Percentiles rank a stretch among this genome's conserved stretches.
phyloP scores from a whole-genome alignment of 306 rosid species.

The Cicer judaicum region DNA sequence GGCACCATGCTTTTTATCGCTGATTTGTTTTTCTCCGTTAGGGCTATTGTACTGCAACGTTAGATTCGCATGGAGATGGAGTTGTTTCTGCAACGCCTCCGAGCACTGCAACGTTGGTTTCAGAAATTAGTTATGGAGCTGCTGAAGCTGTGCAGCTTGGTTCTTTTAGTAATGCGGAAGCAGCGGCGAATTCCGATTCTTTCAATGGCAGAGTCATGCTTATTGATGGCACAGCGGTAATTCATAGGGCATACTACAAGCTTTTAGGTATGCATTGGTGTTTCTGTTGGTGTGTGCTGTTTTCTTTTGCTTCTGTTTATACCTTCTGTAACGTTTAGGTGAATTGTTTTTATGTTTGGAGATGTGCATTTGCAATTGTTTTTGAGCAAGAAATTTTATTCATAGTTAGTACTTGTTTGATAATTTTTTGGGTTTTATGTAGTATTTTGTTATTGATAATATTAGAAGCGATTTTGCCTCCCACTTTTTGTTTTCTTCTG shows the following conservation, averaged over 20 bases:
- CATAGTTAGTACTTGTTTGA: background rate
- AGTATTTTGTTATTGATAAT: conserved; percentile 18
- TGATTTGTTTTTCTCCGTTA: conserved; percentile 34
- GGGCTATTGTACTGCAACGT: conserved; percentile 59
- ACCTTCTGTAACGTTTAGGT: background rate
- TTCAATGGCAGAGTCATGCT: conserved; percentile 85
- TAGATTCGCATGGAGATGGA: conserved; percentile 51
- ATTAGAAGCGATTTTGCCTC: conserved; percentile 19
- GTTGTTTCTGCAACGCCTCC: conserved; percentile 45
- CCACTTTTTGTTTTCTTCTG: background rate
- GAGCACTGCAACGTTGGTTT: conserved; percentile 37
- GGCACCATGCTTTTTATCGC: background rate
- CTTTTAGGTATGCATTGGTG: conserved; percentile 62
- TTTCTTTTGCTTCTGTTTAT: background rate
- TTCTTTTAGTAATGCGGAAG: conserved; percentile 47
- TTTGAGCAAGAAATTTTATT: conserved; percentile 20
- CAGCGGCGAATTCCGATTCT: conserved; percentile 41
- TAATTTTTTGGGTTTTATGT: conserved; percentile 4
- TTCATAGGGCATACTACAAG: conserved; percentile 87
- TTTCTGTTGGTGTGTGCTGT: background rate
- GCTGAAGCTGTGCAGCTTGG: conserved; percentile 40
- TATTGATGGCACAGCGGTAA: conserved; percentile 84
- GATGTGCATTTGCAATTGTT: conserved; percentile 13
- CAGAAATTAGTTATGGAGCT: conserved; percentile 39
- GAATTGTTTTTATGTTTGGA: background rate